Percentiles rank a stretch among this genome's conserved stretches.
Evolutionary conservation across 768 basidiomycete species (phyloP).

Genomic region (Lentinus brumalis): DNA sequence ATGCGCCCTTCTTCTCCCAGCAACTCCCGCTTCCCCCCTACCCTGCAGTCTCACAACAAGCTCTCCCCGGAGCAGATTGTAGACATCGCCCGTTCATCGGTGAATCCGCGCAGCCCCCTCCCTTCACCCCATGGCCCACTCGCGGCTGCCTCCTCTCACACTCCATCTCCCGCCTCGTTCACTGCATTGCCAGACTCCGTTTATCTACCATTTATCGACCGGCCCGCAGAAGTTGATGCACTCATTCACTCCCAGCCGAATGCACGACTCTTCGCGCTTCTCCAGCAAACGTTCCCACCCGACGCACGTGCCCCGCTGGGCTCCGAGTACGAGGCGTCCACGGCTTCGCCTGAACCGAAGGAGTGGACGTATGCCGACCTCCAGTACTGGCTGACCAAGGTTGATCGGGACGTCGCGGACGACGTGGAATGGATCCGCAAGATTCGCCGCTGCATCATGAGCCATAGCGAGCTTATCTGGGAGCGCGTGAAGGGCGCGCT

Average conservation of each 20-base stretch:
- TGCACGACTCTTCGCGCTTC: slow-evolving; percentile 68
- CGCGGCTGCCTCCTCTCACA: slow-evolving; percentile 21
- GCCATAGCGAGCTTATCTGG: slow-evolving; percentile 87
- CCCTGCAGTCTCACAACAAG: slow-evolving; percentile 42
- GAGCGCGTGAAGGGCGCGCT: slow-evolving; percentile 86
- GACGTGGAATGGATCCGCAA: slow-evolving; percentile 76
- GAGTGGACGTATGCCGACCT: slow-evolving; percentile 77
- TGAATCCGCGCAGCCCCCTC: slow-evolving; percentile 41
- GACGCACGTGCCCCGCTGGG: slow-evolving; percentile 31
- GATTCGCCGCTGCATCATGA: slow-evolving; percentile 73
- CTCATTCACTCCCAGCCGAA: slow-evolving; percentile 69
- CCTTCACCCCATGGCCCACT: slow-evolving; percentile 33
- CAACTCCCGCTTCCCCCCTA: slow-evolving; percentile 40
- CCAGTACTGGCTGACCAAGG: slow-evolving; percentile 62
- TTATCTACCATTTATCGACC: slow-evolving; percentile 85
- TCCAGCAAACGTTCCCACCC: slow-evolving; percentile 67
- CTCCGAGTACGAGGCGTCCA: slow-evolving; percentile 25
- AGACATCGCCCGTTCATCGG: slow-evolving; percentile 68
- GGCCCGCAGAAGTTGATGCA: slow-evolving; percentile 70
- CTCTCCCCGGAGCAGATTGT: slow-evolving; percentile 75
- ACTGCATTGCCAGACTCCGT: slow-evolving; percentile 76
- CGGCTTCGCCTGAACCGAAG: slow-evolving; percentile 49
- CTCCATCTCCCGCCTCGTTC: slow-evolving; percentile 57
- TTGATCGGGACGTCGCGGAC: slow-evolving; percentile 61
- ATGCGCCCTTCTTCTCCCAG: slow-evolving; percentile 44